Evolutionary conservation across 768 basidiomycete genomes (phyloP).

Genomic region (Lactarius evosmus): DNA sequence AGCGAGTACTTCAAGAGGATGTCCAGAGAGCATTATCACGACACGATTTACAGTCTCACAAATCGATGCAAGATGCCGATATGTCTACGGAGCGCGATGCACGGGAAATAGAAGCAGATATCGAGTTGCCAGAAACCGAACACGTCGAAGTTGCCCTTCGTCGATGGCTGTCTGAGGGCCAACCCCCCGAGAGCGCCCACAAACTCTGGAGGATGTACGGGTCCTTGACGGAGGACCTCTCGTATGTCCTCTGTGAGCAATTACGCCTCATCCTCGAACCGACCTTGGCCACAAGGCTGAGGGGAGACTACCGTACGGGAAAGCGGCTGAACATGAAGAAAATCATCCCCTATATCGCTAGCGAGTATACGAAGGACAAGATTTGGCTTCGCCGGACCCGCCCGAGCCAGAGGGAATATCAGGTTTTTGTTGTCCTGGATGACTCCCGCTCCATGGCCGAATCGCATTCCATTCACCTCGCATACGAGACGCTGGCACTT

Average conservation of each 20-base stretch:
- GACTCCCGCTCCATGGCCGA: conserved; percentile 98
- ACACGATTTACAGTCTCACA: conserved; percentile 29
- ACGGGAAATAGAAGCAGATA: conserved; percentile 32
- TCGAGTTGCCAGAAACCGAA: conserved; percentile 30
- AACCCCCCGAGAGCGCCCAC: conserved; percentile 54
- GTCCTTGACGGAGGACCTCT: conserved; percentile 84
- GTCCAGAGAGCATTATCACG: conserved; percentile 50
- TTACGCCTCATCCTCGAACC: conserved; percentile 95
- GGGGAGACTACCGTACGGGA: conserved; percentile 96
- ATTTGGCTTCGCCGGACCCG: conserved; percentile 96
- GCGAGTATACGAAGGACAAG: conserved; percentile 98
- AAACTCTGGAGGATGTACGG: conserved; percentile 92
- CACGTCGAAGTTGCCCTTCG: conserved; percentile 52
- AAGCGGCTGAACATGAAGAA: conserved; percentile 99
- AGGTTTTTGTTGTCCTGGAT: conserved; percentile 90
- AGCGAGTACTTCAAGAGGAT: conserved; percentile 33
- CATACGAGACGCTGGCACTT: conserved; percentile 89
- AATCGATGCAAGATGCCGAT: conserved; percentile 29
- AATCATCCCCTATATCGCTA: conserved; percentile 96
- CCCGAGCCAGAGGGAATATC: conserved; percentile 93
- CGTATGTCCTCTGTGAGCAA: conserved; percentile 92
- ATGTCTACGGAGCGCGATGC: conserved; percentile 6
- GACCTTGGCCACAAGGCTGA: conserved; percentile 87
- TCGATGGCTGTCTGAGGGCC: conserved; percentile 59
- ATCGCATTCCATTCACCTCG: conserved; percentile 86